These are phyloP conservation scores for Ilex paraguariensis DNA, from an alignment of 305 asterid genomes.

Conservation along the genomic window DNA sequence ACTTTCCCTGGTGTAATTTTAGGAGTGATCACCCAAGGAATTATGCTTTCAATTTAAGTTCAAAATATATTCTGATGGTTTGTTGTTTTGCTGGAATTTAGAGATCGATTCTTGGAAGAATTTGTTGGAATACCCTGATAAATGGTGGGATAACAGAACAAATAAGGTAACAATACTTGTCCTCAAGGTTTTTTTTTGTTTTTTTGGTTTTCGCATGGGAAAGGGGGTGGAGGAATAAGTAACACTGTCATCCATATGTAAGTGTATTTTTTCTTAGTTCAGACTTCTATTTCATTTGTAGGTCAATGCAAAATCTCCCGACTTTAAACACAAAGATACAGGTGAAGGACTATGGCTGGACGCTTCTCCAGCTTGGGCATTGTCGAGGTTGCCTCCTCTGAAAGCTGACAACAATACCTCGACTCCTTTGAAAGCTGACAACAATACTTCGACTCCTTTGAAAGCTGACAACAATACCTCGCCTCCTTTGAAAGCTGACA, in stretches of 20 bases:
- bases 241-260: background rate
- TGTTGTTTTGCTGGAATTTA: background rate
- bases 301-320: constrained; percentile 54
- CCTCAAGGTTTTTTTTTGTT: too few species aligned
- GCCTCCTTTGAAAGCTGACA: too few species aligned
- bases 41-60: too few species aligned
- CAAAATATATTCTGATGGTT: too few species aligned
- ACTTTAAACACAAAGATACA: constrained; percentile 68
- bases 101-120: constrained; percentile 48
- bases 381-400: constrained; percentile 54
- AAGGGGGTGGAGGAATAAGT: background rate
- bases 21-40: too few species aligned
- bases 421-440: too few species aligned
- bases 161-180: constrained; percentile 16
- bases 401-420: too few species aligned
- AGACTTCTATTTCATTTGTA: background rate
- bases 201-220: too few species aligned
- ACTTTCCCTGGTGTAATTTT: too few species aligned
- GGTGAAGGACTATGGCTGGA: constrained; percentile 59
- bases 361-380: constrained; percentile 46
- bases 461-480: too few species aligned
- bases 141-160: constrained; percentile 77
- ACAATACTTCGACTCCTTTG: too few species aligned
- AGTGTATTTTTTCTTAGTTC: too few species aligned
- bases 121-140: constrained; percentile 51